Evolutionary conservation across 768 basidiomycete species (phyloP), one percentile per base, ranked within the genome.

Genomic region (Tulasnella calospora): DNA sequence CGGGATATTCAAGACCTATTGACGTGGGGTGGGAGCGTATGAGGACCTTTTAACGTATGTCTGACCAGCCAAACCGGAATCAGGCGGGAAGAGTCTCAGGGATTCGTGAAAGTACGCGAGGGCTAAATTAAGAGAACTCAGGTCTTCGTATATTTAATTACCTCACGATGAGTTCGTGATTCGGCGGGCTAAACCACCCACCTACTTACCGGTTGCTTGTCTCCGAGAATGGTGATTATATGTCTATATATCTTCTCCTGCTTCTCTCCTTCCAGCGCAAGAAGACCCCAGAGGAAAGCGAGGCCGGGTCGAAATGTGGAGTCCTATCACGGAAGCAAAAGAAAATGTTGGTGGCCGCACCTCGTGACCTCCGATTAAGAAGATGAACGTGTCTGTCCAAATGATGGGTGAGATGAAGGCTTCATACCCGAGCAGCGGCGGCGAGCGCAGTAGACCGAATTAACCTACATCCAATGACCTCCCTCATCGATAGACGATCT

Each of bases 351-450:
- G 6, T 13, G 8, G 13, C 30, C 67, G 15, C 8, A 78, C 77
- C 77, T 78, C 77, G 38, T 78, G 77, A 5, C 77, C 77, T 10
- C 40, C 77, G 17, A 78, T 40, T 4, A 78, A 36, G 77, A 71
- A 78, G 3, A 70, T 46, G 69, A 78, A 78, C 27, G 70, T 72
- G 33, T 78, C 70, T 78, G 27, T 27, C 10, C 5, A 33, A 35
- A 33, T 21, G 36, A 12, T 23, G 23, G 57, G 61, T 70, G 19
- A 69, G 21, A 8, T 19, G 13, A 44, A 44, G 21, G 10, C 3
- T 44, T 44, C 44, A 44, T 15, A 44, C 13, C 17, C 44, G 13
- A 44, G 44, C 44, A 15, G 15, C 36, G 61, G 19, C 33, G 30
- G 6, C 33, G 47, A 4, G 33, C 33, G 9, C 13, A 44, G 15